Evolutionary conservation across 2,329 filamentous ascomycete genomes (phyloP), one percentile per base, ranked within the genome.

Genomic region (Calonectria pteridis): DNA sequence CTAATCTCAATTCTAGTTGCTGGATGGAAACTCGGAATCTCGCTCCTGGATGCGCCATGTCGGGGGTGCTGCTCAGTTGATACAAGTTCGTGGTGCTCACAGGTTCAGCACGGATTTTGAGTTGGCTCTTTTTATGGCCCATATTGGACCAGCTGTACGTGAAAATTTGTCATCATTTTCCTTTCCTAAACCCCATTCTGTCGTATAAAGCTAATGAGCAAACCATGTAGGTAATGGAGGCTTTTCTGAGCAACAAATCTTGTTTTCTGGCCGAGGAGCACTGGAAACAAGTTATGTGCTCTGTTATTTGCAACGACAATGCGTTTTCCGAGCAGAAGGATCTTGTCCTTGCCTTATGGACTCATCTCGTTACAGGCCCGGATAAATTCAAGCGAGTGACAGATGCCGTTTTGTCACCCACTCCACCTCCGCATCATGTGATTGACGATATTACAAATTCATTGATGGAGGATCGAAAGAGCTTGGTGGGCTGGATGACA

Each of bases 101-200:
- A 58, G 64, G 13, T 73, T 73, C 55, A 29, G 64, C 18, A 73
- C 72, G 4, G 59, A 70, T 29, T 73, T 67, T 23, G 72, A 73
- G 35, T 55, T 68, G 55, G 67, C 72, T 7, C 55, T 73, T 9
- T 73, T 73, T 11, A 64, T 69, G 53, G 67, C 67, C 14, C 62
- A 73, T 65, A 71, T 73, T n/a, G 72, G 72, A 3, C 72, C 72
- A 55, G 67, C 72, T 6, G 72, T 73, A 43, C 40, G 67, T 31
- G 7, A 23, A 3, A 29, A 9, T 7, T n/a, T n/a, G n/a, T n/a
- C n/a, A n/a, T n/a, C n/a, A n/a, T 40, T 40, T 20, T 40, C 2
- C 14, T 35, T 35, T 35, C 3, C 13, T 10, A n/a, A n/a, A 7
- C 16, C 14, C 6, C 16, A 18, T 20, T 16, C 4, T 40, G 14